Percentiles rank a stretch among this genome's conserved stretches.
These are phyloP conservation scores for Aphanoascus verrucosus DNA, from an alignment of 2,329 filamentous ascomycete genomes.

Conservation along the genomic window DNA sequence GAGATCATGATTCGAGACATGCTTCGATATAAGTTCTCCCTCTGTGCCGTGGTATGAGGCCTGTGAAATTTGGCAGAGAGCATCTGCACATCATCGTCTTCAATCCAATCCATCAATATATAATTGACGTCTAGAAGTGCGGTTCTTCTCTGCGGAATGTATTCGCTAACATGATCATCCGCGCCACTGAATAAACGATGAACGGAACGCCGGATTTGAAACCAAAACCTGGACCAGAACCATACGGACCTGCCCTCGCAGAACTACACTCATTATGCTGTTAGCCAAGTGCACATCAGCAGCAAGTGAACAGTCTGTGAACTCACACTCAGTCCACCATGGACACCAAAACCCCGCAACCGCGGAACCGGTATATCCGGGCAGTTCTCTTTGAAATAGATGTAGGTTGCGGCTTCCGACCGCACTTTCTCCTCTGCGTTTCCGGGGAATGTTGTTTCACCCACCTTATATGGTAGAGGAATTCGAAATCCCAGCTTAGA, in stretches of 20 bases:
- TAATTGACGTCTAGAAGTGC: constrained; percentile 12
- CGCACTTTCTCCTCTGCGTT: constrained; percentile 20
- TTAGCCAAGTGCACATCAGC: not conserved
- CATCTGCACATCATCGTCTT: constrained; percentile 6
- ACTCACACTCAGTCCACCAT: constrained; percentile 16
- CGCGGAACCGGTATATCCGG: constrained; percentile 17
- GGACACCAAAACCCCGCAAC: constrained; percentile 20
- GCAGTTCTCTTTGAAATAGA: constrained; percentile 19
- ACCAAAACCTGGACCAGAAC: constrained; percentile 13
- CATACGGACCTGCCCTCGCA: constrained; percentile 8
- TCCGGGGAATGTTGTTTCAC: constrained; percentile 16
- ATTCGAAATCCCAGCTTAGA: constrained; percentile 12
- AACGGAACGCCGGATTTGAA: constrained; percentile 10
- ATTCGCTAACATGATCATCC: not conserved
- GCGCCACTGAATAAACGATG: not conserved
- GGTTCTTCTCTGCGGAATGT: constrained; percentile 10
- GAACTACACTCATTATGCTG: constrained; percentile 7
- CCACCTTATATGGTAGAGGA: constrained; percentile 16
- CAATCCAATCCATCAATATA: constrained; percentile 15
- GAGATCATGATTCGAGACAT: constrained; percentile 16
- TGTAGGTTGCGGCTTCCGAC: constrained; percentile 18
- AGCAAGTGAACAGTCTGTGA: not conserved
- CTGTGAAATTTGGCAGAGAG: constrained; percentile 9
- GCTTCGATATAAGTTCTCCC: constrained; percentile 16
- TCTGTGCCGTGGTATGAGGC: constrained; percentile 14